Percentiles rank a stretch among this genome's conserved stretches.
These are phyloP conservation scores for Podospora sp. DNA, from an alignment of 495 filamentous ascomycete species.

Conservation along the genomic window DNA sequence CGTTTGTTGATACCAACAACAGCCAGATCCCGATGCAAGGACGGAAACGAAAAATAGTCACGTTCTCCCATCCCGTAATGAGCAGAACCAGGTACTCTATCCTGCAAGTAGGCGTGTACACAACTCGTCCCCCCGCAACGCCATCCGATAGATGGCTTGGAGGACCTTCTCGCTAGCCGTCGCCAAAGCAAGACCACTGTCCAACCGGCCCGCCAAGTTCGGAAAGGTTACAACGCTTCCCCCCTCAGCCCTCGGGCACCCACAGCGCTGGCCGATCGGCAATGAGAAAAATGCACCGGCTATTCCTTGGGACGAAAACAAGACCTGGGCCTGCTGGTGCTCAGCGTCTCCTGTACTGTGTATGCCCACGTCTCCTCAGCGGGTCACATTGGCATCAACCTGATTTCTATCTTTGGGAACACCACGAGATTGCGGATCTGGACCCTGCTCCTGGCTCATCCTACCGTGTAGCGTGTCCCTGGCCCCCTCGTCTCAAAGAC, in stretches of 20 bases:
- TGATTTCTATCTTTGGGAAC: background rate
- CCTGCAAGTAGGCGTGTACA: background rate
- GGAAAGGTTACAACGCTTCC: background rate
- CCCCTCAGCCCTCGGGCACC: background rate
- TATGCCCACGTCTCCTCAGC: background rate
- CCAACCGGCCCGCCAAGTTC: background rate
- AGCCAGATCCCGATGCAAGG: too few relatives aligned
- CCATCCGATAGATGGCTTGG: background rate
- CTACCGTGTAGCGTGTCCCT: too few relatives aligned
- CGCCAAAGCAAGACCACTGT: background rate
- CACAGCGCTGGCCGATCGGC: background rate
- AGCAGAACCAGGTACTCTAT: too few relatives aligned
- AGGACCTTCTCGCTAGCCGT: background rate
- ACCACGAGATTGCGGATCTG: background rate
- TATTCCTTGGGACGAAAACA: background rate
- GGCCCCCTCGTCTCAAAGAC: background rate
- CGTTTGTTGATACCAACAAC: too few relatives aligned
- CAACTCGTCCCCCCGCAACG: background rate
- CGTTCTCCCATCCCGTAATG: too few relatives aligned
- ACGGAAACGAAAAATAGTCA: too few relatives aligned
- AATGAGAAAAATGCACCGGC: background rate
- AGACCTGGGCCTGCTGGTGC: background rate
- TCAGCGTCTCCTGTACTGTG: background rate
- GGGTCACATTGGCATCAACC: background rate
- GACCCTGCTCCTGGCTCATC: background rate